Conservation (phyloP, 768 basidiomycete genomes). For the Pleurotus tuoliensis region DNA sequence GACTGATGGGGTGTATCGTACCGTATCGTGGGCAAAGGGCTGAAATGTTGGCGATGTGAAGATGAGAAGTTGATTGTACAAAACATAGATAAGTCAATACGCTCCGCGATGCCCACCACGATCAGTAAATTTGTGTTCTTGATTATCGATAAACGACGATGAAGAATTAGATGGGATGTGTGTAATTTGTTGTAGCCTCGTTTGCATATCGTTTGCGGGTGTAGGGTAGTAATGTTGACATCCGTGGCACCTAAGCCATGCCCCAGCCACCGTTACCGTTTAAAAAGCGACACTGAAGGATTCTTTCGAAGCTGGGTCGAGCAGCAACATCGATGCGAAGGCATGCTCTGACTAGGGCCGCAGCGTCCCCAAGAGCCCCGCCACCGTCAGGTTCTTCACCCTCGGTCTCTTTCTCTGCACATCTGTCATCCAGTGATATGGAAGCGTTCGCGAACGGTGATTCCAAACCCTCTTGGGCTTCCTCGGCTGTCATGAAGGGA, state of each 20-base stretch:
- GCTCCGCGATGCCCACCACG: background rate
- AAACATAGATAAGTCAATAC: background rate
- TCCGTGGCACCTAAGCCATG: conserved; percentile 16
- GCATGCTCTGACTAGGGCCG: conserved; percentile 79
- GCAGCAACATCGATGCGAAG: conserved; percentile 73
- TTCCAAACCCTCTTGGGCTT: conserved; percentile 80
- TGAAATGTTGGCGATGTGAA: conserved; percentile 6
- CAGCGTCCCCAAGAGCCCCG: conserved; percentile 79
- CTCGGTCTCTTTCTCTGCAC: conserved; percentile 67
- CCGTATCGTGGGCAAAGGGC: conserved; percentile 7
- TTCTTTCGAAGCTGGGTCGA: conserved; percentile 82
- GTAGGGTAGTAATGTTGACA: conserved; percentile 5
- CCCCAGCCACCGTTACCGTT: conserved; percentile 76
- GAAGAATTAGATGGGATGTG: no score
- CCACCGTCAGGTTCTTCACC: conserved; percentile 83
- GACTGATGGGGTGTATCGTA: conserved; percentile 1
- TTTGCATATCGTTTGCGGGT: no score
- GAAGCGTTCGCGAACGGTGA: conserved; percentile 75
- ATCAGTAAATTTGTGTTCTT: background rate
- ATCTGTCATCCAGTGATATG: conserved; percentile 76
- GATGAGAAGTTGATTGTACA: background rate
- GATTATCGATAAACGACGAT: conserved; percentile 2
- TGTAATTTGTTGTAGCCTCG: no score
- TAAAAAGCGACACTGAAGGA: conserved; percentile 79
- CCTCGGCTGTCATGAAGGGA: conserved; percentile 85